These are phyloP conservation scores for Macaranga tanarius DNA, from an alignment of 441 rosid species.

Conservation along the genomic window DNA sequence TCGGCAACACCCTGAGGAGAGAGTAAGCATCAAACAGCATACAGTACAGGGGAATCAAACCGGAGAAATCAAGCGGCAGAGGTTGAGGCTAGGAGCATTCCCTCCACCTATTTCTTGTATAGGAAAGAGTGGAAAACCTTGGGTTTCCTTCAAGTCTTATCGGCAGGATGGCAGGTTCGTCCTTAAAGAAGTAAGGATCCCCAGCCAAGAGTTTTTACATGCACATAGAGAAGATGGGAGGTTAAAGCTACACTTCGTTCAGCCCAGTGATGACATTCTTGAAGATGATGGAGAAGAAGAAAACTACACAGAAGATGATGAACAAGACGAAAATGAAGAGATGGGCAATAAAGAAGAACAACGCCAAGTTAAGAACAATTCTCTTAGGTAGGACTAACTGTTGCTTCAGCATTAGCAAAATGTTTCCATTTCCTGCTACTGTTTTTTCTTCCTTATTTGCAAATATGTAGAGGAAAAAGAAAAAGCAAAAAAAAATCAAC, in stretches of 20 bases:
- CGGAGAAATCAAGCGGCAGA: conserved; percentile 37
- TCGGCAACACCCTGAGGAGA: conserved; percentile 31
- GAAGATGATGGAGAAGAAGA: conserved; percentile 43
- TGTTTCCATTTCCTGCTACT: not conserved
- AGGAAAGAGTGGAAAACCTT: conserved; percentile 58
- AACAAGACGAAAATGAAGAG: conserved; percentile 27
- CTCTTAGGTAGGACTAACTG: not conserved
- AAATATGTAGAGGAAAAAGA: conserved; percentile 11
- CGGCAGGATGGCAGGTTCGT: conserved; percentile 80
- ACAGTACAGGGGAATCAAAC: conserved; percentile 14
- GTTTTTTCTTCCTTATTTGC: not conserved
- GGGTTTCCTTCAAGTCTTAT: conserved; percentile 73
- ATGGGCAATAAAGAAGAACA: conserved; percentile 13
- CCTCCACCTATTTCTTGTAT: conserved; percentile 73
- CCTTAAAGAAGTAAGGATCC: conserved; percentile 68
- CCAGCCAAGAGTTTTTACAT: conserved; percentile 66
- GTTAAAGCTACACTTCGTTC: conserved; percentile 58
- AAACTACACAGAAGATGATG: conserved; percentile 20
- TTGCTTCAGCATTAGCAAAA: not conserved
- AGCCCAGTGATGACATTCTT: conserved; percentile 43
- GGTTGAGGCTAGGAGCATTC: conserved; percentile 29
- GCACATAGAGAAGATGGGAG: conserved; percentile 83
- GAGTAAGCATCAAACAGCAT: conserved; percentile 14
- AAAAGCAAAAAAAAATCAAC: not conserved
- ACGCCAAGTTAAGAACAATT: not conserved